Conservation (phyloP, 805 yeast genomes). For the Teunomyces atbi region DNA sequence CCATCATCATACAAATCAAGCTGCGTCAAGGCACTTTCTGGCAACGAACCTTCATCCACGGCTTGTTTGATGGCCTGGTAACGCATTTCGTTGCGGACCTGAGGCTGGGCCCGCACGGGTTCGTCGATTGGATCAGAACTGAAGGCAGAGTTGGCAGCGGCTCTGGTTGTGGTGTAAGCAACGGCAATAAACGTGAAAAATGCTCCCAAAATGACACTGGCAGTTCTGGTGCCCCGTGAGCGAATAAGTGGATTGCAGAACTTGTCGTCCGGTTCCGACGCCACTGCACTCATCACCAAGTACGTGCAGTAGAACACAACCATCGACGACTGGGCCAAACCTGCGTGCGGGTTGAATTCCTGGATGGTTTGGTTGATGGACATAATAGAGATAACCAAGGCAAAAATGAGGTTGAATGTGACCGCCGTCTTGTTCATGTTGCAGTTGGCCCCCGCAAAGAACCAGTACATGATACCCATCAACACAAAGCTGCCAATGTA, state of each 20-base stretch:
- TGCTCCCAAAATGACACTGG: conserved; percentile 86
- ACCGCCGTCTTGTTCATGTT: conserved; percentile 88
- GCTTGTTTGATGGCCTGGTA: conserved; percentile 89
- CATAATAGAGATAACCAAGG: conserved; percentile 60
- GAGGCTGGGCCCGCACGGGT: conserved; percentile 35
- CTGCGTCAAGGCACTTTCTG: conserved; percentile 85
- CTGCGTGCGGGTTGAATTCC: conserved; percentile 92
- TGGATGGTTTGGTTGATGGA: conserved; percentile 83
- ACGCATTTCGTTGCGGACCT: conserved; percentile 64
- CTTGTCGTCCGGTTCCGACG: conserved; percentile 94
- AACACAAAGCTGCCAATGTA: conserved; percentile 69
- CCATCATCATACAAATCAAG: conserved; percentile 53
- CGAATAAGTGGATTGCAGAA: conserved; percentile 89
- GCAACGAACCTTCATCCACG: conserved; percentile 92
- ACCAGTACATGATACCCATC: conserved; percentile 75
- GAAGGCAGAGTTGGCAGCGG: conserved; percentile 68
- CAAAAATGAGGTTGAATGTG: conserved; percentile 66
- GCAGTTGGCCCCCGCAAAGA: conserved; percentile 81
- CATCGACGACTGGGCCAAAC: conserved; percentile 95
- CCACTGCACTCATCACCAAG: conserved; percentile 85
- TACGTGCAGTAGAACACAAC: conserved; percentile 93
- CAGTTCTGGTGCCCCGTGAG: conserved; percentile 85
- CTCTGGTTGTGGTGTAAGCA: conserved; percentile 95
- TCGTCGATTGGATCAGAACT: conserved; percentile 37
- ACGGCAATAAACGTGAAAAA: conserved; percentile 91